Percentiles rank a stretch among this genome's conserved stretches.
phyloP scores from a whole-genome alignment of 176 grass and related monocot species.

The Hsuehochloa calcarea region DNA sequence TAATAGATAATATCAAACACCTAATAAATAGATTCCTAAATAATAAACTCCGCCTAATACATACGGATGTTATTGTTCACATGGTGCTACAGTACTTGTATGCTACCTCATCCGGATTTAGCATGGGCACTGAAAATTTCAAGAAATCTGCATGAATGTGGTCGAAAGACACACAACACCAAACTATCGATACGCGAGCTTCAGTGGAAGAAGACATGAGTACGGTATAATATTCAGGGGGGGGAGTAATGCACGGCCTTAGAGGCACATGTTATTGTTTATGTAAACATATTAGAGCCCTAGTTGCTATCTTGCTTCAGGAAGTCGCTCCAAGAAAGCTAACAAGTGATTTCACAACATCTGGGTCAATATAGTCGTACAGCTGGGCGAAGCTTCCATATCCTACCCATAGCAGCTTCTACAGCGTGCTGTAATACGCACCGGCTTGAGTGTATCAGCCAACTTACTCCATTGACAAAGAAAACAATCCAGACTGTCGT shows the following conservation, averaged over 20 bases:
- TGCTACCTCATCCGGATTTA: not conserved
- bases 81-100: too few species aligned
- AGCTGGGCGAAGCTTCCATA: not conserved
- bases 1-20: too few species aligned
- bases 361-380: constrained; percentile 11
- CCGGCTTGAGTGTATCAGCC: not conserved
- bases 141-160: not conserved
- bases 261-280: constrained; percentile 5
- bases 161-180: not conserved
- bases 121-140: not conserved
- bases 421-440: not conserved
- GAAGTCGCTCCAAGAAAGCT: constrained; percentile 21
- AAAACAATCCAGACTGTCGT: not conserved
- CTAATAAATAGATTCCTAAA: too few species aligned
- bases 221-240: not conserved
- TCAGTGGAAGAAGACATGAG: not conserved
- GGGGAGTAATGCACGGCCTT: not conserved
- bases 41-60: too few species aligned
- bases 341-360: not conserved
- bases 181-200: not conserved
- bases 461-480: not conserved
- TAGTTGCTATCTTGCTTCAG: constrained; percentile 33
- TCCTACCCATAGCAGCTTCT: not conserved
- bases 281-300: not conserved
- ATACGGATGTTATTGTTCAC: too few species aligned